Evolutionary conservation across 371 early-diverging fungal species (phyloP), one percentile per base, ranked within the genome.

Genomic region (Mucor ambiguus): DNA sequence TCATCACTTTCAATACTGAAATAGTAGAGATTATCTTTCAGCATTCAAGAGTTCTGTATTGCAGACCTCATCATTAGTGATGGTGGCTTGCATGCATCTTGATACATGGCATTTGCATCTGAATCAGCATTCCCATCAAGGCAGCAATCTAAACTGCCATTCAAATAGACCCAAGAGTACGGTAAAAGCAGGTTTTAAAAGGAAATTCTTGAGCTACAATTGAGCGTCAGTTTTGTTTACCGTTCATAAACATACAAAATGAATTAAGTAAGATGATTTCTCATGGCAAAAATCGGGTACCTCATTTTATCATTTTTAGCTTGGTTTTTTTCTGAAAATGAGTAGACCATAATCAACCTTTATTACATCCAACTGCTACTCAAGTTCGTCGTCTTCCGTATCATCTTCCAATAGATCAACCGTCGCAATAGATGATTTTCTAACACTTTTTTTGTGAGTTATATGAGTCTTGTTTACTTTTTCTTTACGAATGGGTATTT

Each of bases 401-500:
- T 56, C 56, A 56, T 56, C 32, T 56, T 56, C 56, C 28, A 28
- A 52, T 26, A 52, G 52, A 33, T 33, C 33, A 56, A 33, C 32
- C 20, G 30, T 33, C 56, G 56, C 16, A 33, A 32, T 10, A n/a
- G 56, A 32, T 32, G 56, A 33, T 56, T 32, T 28, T 52, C 26
- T 52, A 52, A 4, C 14, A 52, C 16, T 52, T 28, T 26, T 52
- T 12, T 52, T 52, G 52, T 11, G n/a, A 9, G 22, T 46, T 46
- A 22, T 46, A 46, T 22, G 46, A 20, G 14, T 0, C 41, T 18
- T 41, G 18, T 52, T 52, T 11, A 6, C 26, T 48, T 66, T 60
- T 32, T 72, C 73, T 73, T 68, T 67, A 9, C 89, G 83, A 63
- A 89, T 87, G 43, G 90, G 88, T 63, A 90, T 90, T 69, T 88